Base-by-base conservation (phyloP, 805 yeast genomes). In the Pichia exigua region DNA sequence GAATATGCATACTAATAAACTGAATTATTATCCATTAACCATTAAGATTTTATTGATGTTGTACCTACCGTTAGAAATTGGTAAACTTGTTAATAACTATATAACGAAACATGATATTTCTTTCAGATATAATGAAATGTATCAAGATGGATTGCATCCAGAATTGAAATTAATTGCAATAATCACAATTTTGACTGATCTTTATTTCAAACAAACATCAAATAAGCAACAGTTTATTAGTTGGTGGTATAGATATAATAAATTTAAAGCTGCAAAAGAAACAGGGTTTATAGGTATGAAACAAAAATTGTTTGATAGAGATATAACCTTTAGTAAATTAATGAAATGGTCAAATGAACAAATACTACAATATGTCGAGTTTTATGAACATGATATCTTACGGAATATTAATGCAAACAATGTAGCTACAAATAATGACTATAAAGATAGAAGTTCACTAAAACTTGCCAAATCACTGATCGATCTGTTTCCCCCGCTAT, bases 51-150 rank as follows among this genome's bases (percentile, higher is more conserved):
- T 75, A 4, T 63, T 71, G 4, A 76, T 76, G 43, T 57, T 76
- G 43, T 61, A 76, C 17, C 56, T 82, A 7, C 79, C 90, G 1
- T 71, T 82, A 3, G 77, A 76, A 41, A 58, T 83, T 2, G 74
- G 75, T 26, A 50, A 61, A 0, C 63, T 73, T 28, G 68, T 72
- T 12, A 58, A 61, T 22, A 63, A 62, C 7, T 46, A 66, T 3
- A 53, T 75, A 5, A 47, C 63, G 43, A 8, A 41, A 42, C 22
- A 48, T 2, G 48, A 57, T 1, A 45, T 65, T 1, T 52, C 58
- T 35, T 43, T 63, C 40, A 10, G 43, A 1, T 44, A 51, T 41
- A 12, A 47, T 27, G 45, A 47, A 3, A 22, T 40, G 51, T 8
- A 9, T 2, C 35, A 27, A 12, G 22, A n/a, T 4, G 46, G 53